Conservation (phyloP, 148 eudicot species). For the Vaccinium corymbosum region DNA sequence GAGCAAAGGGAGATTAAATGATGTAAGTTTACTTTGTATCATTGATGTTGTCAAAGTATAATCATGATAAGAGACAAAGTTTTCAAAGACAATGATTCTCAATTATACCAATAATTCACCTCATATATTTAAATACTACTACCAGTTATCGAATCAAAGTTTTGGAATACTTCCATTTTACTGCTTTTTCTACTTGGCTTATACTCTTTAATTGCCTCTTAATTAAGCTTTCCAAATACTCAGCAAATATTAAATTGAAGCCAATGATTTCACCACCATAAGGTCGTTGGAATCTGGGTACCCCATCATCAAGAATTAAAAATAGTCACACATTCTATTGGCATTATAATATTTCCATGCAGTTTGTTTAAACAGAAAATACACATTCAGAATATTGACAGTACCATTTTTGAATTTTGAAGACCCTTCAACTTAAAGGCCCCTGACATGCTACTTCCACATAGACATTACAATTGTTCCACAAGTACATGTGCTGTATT, state of each 20-base stretch:
- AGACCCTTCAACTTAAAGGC: not conserved
- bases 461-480: not conserved
- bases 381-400: not conserved
- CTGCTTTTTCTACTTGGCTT: not conserved
- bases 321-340: not conserved
- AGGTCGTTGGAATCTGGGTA: not conserved
- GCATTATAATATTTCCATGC: not conserved
- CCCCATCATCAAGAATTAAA: not conserved
- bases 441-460: not conserved
- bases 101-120: not conserved
- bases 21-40: constrained; percentile 18
- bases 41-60: constrained; percentile 17
- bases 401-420: not conserved
- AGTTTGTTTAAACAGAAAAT: not conserved
- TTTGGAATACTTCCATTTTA: not conserved
- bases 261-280: not conserved
- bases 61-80: not conserved
- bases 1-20: constrained; percentile 4
- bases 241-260: not conserved
- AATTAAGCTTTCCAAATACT: not conserved
- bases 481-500: not conserved
- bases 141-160: not conserved
- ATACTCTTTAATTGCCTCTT: not conserved
- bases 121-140: not conserved
- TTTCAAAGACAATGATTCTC: constrained; percentile 11